Evolutionary conservation across 257 asterid species (phyloP).

Genomic region (Primulina eburnea): DNA sequence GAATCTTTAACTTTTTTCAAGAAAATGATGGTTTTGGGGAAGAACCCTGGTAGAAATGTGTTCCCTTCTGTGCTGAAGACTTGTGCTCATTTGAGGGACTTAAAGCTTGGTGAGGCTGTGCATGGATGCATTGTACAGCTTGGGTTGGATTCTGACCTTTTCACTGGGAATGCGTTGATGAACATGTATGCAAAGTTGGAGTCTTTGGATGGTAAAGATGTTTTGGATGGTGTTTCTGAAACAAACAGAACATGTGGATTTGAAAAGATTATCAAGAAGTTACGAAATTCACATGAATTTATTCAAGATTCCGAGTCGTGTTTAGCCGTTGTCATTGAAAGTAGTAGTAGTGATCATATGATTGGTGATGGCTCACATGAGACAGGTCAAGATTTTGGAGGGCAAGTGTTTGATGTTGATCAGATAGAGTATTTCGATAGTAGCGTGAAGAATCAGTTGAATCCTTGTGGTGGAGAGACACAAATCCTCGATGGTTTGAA

Average conservation of each 20-base stretch:
- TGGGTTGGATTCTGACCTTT: conserved; percentile 65
- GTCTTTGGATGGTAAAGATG: conserved; percentile 19
- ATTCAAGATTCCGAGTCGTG: conserved; percentile 19
- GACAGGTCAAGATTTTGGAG: conserved; percentile 3
- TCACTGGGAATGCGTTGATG: conserved; percentile 90
- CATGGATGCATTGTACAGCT: conserved; percentile 67
- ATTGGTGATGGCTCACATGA: neutral
- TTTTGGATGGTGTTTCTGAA: conserved; percentile 52
- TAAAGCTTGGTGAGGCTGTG: conserved; percentile 66
- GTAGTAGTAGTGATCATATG: conserved; percentile 7
- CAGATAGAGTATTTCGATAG: conserved; percentile 6
- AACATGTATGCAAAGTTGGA: conserved; percentile 81
- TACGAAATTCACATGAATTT: neutral
- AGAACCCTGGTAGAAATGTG: conserved; percentile 60
- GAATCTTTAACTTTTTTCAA: conserved; percentile 55
- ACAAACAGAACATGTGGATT: conserved; percentile 7
- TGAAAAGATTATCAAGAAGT: conserved; percentile 6
- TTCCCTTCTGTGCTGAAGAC: conserved; percentile 79
- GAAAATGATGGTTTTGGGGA: conserved; percentile 67
- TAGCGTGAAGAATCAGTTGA: conserved; percentile 14
- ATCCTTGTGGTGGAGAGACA: conserved; percentile 14
- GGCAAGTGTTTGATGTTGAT: conserved; percentile 14
- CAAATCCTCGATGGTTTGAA: conserved; percentile 8
- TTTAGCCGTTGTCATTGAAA: neutral
- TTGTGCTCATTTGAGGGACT: conserved; percentile 57